A percentile compares a stretch with the other conserved stretches of the same genome.
These are phyloP conservation scores for Groenewaldozyma tartarivorans DNA, from an alignment of 805 yeast species.

Conservation along the genomic window DNA sequence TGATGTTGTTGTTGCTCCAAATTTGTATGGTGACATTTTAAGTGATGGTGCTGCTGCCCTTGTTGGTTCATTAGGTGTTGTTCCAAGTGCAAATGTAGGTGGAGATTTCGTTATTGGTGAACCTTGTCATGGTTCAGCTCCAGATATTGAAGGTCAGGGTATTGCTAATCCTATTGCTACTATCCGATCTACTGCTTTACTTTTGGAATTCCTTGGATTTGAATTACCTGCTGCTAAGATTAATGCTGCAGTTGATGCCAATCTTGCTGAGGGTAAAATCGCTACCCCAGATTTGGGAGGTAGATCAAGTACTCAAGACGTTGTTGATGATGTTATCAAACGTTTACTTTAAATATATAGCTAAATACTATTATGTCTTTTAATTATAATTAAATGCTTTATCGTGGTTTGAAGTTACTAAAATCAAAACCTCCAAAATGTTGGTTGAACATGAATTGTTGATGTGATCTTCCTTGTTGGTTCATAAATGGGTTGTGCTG, in stretches of 20 bases:
- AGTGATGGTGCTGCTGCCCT: slow-evolving; percentile 91
- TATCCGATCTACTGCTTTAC: slow-evolving; percentile 91
- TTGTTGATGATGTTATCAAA: slow-evolving; percentile 68
- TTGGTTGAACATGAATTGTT: slow-evolving; percentile 1
- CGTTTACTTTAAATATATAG: slow-evolving; percentile 30
- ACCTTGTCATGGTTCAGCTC: slow-evolving; percentile 99
- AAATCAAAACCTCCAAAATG: slow-evolving; percentile 10
- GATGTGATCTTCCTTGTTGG: slow-evolving; percentile 3
- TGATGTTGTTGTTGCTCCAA: slow-evolving; percentile 98
- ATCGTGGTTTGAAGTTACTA: slow-evolving; percentile 6
- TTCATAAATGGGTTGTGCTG: background rate
- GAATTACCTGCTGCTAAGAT: slow-evolving; percentile 83
- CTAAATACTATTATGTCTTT: background rate
- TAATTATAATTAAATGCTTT: background rate
- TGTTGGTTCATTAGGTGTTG: slow-evolving; percentile 95
- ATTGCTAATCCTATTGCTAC: slow-evolving; percentile 92
- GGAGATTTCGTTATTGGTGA: slow-evolving; percentile 95
- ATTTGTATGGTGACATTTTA: slow-evolving; percentile 96
- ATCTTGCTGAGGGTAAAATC: slow-evolving; percentile 66
- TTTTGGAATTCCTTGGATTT: slow-evolving; percentile 95
- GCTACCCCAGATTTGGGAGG: slow-evolving; percentile 97
- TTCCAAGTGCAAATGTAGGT: slow-evolving; percentile 97
- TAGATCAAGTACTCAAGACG: slow-evolving; percentile 74
- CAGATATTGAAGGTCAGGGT: slow-evolving; percentile 94
- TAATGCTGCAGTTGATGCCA: slow-evolving; percentile 90